Evolutionary conservation across 306 rosid species (phyloP), one percentile per base, ranked within the genome.

Genomic region (Acacia crassicarpa): DNA sequence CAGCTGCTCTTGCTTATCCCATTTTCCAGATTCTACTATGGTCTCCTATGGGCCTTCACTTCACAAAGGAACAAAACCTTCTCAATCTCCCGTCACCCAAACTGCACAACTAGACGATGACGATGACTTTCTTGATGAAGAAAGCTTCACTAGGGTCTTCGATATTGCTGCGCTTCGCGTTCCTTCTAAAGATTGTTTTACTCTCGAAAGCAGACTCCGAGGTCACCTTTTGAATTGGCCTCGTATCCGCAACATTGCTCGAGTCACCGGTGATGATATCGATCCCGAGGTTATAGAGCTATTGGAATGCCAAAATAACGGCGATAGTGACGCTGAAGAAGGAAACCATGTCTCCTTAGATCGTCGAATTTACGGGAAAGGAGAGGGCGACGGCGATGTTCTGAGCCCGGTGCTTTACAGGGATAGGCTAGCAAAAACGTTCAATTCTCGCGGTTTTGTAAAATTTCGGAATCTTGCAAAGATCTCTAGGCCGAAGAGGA

Each of bases 171-270:
- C 98, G 14, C 92, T 93, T 65, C 95, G 99, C 10, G 94, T 92
- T 72, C 96, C 97, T 45, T 82, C 97, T 48, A 67, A 86, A 58
- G 86, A 91, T 58, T 93, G 99, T 85, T 87, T 83, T 81, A 77
- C 90, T 65, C 91, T 95, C 43, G 99, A 95, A 83, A 73, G 49
- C 76, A 91, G 91, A 65, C 91, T 93, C 83, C 94, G 99, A 0
- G 98, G 99, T 23, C 99, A 95, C 86, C 92, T 93, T 68, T 85
- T 95, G 83, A 95, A 95, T 79, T 95, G 99, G 99, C 97, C 99
- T 15, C 96, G 99, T 40, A 43, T 95, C 53, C 94, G 92, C 83
- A 95, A 95, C 91, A 81, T 95, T 27, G 98, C 90, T 40, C 89
- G 97, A 66, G 97, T 93, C 68, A 91, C 96, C 43, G 98, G 96